Conservation (phyloP, 1,139 yeast genomes). For the Debaryomyces psychrophilus region DNA sequence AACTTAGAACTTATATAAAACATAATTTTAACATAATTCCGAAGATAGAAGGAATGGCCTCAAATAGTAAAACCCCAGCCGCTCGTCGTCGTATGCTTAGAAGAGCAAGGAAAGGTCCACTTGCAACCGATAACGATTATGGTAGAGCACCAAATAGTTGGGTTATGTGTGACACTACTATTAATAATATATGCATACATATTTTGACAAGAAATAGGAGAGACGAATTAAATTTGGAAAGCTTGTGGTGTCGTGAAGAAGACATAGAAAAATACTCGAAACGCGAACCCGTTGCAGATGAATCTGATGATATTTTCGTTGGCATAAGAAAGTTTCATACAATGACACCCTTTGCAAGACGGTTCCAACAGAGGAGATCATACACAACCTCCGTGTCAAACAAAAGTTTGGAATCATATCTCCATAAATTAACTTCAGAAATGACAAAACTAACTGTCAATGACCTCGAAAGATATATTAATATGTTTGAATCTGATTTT, state of each 20-base stretch:
- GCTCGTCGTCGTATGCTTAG: constrained; percentile 64
- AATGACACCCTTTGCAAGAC: constrained; percentile 20
- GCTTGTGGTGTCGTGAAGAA: constrained; percentile 58
- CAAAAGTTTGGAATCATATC: neutral
- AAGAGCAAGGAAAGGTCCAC: constrained; percentile 57
- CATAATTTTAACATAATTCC: constrained; percentile 45
- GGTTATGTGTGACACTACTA: constrained; percentile 74
- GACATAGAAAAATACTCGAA: constrained; percentile 32
- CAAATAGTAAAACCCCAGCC: constrained; percentile 58
- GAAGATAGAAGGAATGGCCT: constrained; percentile 69
- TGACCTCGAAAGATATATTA: constrained; percentile 16
- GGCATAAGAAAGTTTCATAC: constrained; percentile 53
- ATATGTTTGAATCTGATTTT: constrained; percentile 22
- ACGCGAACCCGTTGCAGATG: constrained; percentile 6
- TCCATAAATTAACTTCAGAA: constrained; percentile 9
- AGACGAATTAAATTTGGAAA: constrained; percentile 66
- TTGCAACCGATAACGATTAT: constrained; percentile 57
- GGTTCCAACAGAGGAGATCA: constrained; percentile 1
- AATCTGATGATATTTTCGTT: constrained; percentile 49
- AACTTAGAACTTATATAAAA: constrained; percentile 47
- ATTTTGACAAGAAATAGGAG: constrained; percentile 73
- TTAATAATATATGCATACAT: constrained; percentile 69
- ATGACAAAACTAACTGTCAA: constrained; percentile 14
- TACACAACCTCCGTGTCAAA: neutral
- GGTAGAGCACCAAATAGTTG: constrained; percentile 69